A percentile compares a stretch with the other conserved stretches of the same genome.
Evolutionary conservation across 352 stramenopile genomes (phyloP).

Genomic region (Globisporangium ultimum): DNA sequence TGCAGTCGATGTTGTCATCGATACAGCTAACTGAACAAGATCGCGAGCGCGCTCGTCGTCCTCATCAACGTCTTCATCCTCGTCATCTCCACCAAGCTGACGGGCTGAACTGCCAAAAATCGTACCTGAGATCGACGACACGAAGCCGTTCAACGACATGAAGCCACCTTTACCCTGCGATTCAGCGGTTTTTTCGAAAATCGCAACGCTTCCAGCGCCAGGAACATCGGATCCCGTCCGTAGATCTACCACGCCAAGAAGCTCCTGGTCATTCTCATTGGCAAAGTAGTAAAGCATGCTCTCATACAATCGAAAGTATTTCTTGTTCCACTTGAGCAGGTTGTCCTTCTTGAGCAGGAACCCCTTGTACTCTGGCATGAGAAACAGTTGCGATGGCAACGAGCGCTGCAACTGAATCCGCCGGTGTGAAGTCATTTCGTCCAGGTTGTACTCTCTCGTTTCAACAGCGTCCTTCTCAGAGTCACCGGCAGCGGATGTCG

Average conservation of each 20-base stretch:
- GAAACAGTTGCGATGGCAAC: slow-evolving; percentile 75
- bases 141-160: slow-evolving; percentile 76
- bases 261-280: slow-evolving; percentile 78
- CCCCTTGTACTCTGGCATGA: slow-evolving; percentile 73
- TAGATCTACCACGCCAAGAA: slow-evolving; percentile 83
- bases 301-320: slow-evolving; percentile 86
- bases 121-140: slow-evolving; percentile 76
- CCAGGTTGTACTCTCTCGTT: slow-evolving; percentile 85
- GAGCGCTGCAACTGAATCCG: slow-evolving; percentile 82
- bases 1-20: slow-evolving; percentile 63
- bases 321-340: slow-evolving; percentile 87
- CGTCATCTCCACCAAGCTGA: slow-evolving; percentile 38
- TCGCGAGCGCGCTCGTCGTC: slow-evolving; percentile 47
- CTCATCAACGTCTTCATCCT: slow-evolving; percentile 33
- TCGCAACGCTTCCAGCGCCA: slow-evolving; percentile 70
- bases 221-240: slow-evolving; percentile 62
- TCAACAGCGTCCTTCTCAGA: slow-evolving; percentile 81
- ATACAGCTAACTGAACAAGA: slow-evolving; percentile 62
- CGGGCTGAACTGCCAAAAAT: slow-evolving; percentile 65
- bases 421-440: slow-evolving; percentile 80
- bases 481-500: slow-evolving; percentile 40
- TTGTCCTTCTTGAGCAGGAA: slow-evolving; percentile 87
- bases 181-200: slow-evolving; percentile 78
- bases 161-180: slow-evolving; percentile 50
- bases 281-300: slow-evolving; percentile 89